phyloP scores from a whole-genome alignment of 1,284 basidiomycete species.

The Rhodotorula sp. region DNA sequence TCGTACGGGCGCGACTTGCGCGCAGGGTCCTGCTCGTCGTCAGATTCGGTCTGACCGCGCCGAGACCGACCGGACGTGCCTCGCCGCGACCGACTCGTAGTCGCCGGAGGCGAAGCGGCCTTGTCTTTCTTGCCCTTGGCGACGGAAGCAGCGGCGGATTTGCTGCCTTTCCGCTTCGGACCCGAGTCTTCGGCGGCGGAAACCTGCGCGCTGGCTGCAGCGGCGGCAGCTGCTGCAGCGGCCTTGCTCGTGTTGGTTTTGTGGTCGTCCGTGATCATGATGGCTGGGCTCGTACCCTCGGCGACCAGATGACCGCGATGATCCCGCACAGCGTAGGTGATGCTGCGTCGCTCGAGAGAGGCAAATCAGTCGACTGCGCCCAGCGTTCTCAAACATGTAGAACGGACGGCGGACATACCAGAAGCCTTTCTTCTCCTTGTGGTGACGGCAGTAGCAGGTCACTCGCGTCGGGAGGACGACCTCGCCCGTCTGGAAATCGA shows the following conservation, averaged over 20 bases:
- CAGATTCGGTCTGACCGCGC: slow-evolving; percentile 20
- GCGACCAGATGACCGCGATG: slow-evolving; percentile 77
- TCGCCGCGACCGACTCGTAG: not conserved
- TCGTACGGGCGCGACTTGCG: slow-evolving; percentile 47
- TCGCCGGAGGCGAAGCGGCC: not conserved
- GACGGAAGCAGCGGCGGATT: slow-evolving; percentile 1
- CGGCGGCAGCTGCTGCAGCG: slow-evolving; percentile 6
- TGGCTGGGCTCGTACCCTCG: slow-evolving; percentile 78
- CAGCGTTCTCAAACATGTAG: not conserved
- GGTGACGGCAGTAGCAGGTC: slow-evolving; percentile 98
- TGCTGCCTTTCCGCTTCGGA: slow-evolving; percentile 8
- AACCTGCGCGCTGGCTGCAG: not conserved
- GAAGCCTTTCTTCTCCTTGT: slow-evolving; percentile 95
- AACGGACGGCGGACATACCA: slow-evolving; percentile 48
- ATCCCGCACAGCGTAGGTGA: slow-evolving; percentile 86
- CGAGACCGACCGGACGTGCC: not conserved
- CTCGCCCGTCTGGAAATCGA: slow-evolving; percentile 85
- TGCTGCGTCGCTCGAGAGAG: slow-evolving; percentile 52
- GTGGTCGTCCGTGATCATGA: slow-evolving; percentile 99
- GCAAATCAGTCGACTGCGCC: not conserved
- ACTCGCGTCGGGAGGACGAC: slow-evolving; percentile 88
- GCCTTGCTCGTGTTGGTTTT: slow-evolving; percentile 64
- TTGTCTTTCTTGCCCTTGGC: slow-evolving; percentile 26
- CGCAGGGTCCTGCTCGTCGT: slow-evolving; percentile 18
- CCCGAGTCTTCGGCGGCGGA: not conserved